Evolutionary conservation across 192 early-diverging fungal genomes (phyloP), one percentile per base, ranked within the genome.

Genomic region (Coemansia sp.): DNA sequence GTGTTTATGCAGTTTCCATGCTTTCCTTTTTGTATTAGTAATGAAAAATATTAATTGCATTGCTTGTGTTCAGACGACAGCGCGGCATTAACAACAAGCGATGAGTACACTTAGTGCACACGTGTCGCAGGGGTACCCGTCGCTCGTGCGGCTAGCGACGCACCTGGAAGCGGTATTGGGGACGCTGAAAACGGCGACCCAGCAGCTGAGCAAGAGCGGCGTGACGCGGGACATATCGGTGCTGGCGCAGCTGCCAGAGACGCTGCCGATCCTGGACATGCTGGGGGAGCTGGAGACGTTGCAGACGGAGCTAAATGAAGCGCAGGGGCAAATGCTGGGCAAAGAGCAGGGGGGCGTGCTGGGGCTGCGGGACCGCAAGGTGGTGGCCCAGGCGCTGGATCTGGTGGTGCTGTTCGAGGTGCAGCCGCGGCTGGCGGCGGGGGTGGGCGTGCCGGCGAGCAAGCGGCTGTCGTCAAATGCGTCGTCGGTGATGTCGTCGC

Each of bases 381-480:
- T 65, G 12, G 69, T 78, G 0, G 51, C 61, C 3, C 69, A 78
- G 42, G 69, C 65, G 8, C 9, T 78, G 10, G 75, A 78, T 42
- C 25, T 78, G 5, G 32, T 78, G 12, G 9, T 78, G 16, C 18
- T 71, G 10, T 78, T 78, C 29, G 75, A 71, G 30, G 54, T 92
- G 10, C 82, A 84, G 54, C 91, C 91, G 1, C 82, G 79, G 28
- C 67, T 91, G 22, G 58, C 84, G 19, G 81, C 81, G 0, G 89
- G 87, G 12, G 85, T 91, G 0, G 91, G 90, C 1, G 73, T 92
- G 22, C 57, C 57, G 1, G 14, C 53, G 19, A 28, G 24, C n/a
- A 58, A 51, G 22, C 46, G 64, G 4, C 3, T 86, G 3, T 67
- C 80, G 30, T 88, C 85, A n/a, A 54, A 73, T 5, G 68, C 62